A percentile compares a stretch with the other conserved stretches of the same genome.
Evolutionary conservation across 2,329 filamentous ascomycete genomes (phyloP).

Genomic region (Ascochyta lentis): DNA sequence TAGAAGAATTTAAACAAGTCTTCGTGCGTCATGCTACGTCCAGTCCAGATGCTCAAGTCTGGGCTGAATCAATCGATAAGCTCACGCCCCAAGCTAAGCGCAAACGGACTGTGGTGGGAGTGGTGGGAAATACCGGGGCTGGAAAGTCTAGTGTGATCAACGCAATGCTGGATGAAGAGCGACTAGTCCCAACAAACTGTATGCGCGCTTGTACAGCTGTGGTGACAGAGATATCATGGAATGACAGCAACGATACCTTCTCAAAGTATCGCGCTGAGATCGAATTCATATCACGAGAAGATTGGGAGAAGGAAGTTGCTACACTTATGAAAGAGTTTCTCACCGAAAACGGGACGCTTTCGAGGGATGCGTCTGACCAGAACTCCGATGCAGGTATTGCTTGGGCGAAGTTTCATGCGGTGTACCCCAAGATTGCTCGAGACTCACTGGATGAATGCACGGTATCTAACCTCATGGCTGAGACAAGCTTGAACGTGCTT

Average conservation of each 20-base stretch:
- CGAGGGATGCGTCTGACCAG: constrained; percentile 48
- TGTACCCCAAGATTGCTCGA: constrained; percentile 54
- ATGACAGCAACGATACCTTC: constrained; percentile 50
- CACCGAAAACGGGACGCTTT: constrained; percentile 49
- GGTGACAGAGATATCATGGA: constrained; percentile 66
- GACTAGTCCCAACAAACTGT: constrained; percentile 63
- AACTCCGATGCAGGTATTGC: constrained; percentile 58
- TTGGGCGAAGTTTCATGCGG: constrained; percentile 59
- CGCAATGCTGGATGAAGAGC: constrained; percentile 67
- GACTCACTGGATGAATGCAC: constrained; percentile 48
- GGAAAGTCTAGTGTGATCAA: constrained; percentile 71
- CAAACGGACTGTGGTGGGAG: constrained; percentile 60
- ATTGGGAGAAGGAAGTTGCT: constrained; percentile 62
- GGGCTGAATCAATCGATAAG: constrained; percentile 52
- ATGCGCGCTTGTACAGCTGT: constrained; percentile 69
- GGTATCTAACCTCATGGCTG: constrained; percentile 52
- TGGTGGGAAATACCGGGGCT: constrained; percentile 67
- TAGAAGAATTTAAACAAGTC: constrained; percentile 42
- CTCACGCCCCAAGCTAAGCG: constrained; percentile 50
- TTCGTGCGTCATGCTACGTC: background rate
- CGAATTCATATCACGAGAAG: constrained; percentile 61
- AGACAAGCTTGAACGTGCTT: constrained; percentile 54
- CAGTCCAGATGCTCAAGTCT: constrained; percentile 45
- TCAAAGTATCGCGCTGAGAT: constrained; percentile 62
- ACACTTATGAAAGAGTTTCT: constrained; percentile 59